Conservation (phyloP, 179 eudicot species). For the Spinacia oleracea region DNA sequence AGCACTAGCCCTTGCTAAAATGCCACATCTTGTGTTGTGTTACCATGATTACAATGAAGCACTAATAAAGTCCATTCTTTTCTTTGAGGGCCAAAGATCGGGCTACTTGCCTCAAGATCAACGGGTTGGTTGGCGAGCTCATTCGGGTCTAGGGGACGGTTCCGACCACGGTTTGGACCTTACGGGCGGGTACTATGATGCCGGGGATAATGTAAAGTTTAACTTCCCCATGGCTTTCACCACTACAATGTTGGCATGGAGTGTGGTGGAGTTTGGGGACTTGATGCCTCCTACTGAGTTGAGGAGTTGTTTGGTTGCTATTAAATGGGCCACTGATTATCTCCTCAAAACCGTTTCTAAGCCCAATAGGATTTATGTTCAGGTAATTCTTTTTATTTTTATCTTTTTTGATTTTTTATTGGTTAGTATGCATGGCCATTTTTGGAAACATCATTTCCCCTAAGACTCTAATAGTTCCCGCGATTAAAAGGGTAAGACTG, state of each 20-base stretch:
- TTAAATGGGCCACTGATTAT: conserved; percentile 74
- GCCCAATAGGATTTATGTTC: conserved; percentile 79
- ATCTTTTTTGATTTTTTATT: background rate
- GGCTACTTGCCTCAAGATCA: conserved; percentile 75
- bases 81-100: conserved; percentile 93
- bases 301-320: conserved; percentile 59
- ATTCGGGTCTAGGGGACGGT: conserved; percentile 77
- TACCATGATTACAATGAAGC: conserved; percentile 75
- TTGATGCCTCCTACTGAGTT: conserved; percentile 54
- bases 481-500: background rate
- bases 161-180: conserved; percentile 44
- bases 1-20: conserved; percentile 6
- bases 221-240: conserved; percentile 90
- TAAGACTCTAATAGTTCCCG: background rate
- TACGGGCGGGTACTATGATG: conserved; percentile 84
- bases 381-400: conserved; percentile 43
- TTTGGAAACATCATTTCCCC: background rate
- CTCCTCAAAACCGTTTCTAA: conserved; percentile 70
- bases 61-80: conserved; percentile 65
- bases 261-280: conserved; percentile 74
- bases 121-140: conserved; percentile 56
- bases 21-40: conserved; percentile 9
- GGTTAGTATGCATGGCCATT: background rate
- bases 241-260: conserved; percentile 85
- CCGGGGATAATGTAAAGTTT: conserved; percentile 84